phyloP scores from a whole-genome alignment of 192 early-diverging fungal genomes.

The Phycomyces nitens region DNA sequence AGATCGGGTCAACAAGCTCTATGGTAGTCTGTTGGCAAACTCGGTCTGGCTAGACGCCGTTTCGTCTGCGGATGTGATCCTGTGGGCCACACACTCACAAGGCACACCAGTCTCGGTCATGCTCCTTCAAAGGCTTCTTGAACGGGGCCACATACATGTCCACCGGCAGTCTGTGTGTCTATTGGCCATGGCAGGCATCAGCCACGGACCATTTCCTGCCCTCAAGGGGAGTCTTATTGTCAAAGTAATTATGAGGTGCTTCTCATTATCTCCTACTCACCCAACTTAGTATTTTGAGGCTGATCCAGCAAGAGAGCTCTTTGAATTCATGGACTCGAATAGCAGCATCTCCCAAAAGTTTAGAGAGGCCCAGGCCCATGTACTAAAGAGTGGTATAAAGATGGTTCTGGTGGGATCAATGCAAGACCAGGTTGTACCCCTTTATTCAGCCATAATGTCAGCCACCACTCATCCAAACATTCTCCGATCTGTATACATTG shows the following conservation, averaged over 20 bases:
- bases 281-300: conserved; percentile 73
- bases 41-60: conserved; percentile 43
- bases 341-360: conserved; percentile 68
- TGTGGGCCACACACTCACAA: conserved; percentile 92
- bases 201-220: conserved; percentile 84
- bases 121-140: conserved; percentile 73
- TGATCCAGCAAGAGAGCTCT: conserved; percentile 87
- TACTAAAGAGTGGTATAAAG: conserved; percentile 67
- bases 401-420: conserved; percentile 78
- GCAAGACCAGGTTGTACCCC: conserved; percentile 96
- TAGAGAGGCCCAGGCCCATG: conserved; percentile 58
- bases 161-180: conserved; percentile 70
- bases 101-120: conserved; percentile 87
- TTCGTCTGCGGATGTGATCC: conserved; percentile 68
- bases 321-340: conserved; percentile 87
- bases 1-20: conserved; percentile 78
- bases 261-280: background rate
- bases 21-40: conserved; percentile 66
- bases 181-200: conserved; percentile 90
- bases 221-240: conserved; percentile 82
- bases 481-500: conserved; percentile 88
- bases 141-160: conserved; percentile 62
- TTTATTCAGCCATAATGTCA: conserved; percentile 74
- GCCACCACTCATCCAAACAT: conserved; percentile 72
- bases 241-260: conserved; percentile 35